Base-by-base conservation (phyloP, 345 rosid species). In the Ceriops decandra region DNA sequence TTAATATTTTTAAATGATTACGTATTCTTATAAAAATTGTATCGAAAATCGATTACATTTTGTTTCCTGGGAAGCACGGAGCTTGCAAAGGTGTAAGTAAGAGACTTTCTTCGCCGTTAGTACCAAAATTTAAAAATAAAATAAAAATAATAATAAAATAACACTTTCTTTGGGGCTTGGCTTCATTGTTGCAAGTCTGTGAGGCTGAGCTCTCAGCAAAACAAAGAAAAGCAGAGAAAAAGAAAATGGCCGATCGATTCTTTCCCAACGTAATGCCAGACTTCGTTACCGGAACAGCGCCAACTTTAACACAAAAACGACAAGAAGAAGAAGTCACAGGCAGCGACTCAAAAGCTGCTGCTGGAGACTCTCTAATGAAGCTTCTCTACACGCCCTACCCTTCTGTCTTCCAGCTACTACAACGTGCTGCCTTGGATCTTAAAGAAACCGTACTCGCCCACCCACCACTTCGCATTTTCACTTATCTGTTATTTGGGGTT, bases 341-440 rank as follows among this genome's bases (percentile, higher is more conserved):
- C 57, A 52, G 46, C 46, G 46, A 38, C 47, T 2, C 27, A n/a
- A 8, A 2, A 4, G 42, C 5, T 28, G 53, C 62, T 3, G 42
- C 54, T 49, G 84, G 74, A 46, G 88, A 85, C 68, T 68, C 92
- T n/a, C 81, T 88, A 59, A 56, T 68, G 78, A 82, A 83, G 58
- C 86, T 90, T 38, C 92, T 92, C 58, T 82, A 85, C 30, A 81
- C 77, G 87, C 91, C 95, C 0, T 83, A 84, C 82, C 62, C 83
- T 27, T 59, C 80, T 66, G 81, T 90, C 74, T 83, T 91, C 22
- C 82, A 81, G 66, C 78, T 70, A 53, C 82, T 92, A 73, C 83
- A 76, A 59, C 82, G 84, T 62, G 73, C 86, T 32, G 98, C 88
- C 36, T 73, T 90, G 66, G 86, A 88, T 69, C 84, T 92, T 71